A percentile compares a stretch with the other conserved stretches of the same genome.
These are phyloP conservation scores for Sisymbrium altissimum DNA, from an alignment of 345 rosid genomes.

Conservation along the genomic window DNA sequence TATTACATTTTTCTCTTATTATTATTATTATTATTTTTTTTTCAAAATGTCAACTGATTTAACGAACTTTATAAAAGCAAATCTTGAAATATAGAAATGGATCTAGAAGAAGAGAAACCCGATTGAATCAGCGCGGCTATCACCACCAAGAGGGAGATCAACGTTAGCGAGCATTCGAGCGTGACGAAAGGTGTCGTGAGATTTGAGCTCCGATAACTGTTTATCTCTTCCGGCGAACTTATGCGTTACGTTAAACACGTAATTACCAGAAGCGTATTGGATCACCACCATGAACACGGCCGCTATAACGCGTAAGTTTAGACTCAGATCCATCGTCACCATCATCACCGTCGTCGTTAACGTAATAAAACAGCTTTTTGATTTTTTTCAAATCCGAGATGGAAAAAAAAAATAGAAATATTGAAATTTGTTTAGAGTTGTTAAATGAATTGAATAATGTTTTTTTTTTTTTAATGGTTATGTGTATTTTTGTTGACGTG, in stretches of 20 bases:
- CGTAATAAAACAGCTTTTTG: background rate
- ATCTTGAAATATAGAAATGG: background rate
- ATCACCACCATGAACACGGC: slow-evolving; percentile 26
- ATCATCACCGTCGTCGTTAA: background rate
- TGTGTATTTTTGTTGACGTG: background rate
- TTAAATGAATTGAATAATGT: background rate
- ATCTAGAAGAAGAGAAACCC: slow-evolving; percentile 49
- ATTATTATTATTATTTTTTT: no score
- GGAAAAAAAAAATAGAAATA: background rate
- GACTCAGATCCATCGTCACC: slow-evolving; percentile 37
- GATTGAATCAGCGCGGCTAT: slow-evolving; percentile 60
- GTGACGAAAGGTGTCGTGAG: slow-evolving; percentile 76
- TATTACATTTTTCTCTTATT: no score
- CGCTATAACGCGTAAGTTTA: slow-evolving; percentile 13
- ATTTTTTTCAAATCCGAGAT: background rate
- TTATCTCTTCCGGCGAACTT: slow-evolving; percentile 55
- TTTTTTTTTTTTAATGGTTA: background rate
- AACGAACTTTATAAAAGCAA: no score
- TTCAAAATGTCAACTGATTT: no score
- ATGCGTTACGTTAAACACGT: slow-evolving; percentile 57
- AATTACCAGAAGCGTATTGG: slow-evolving; percentile 38
- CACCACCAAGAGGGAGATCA: slow-evolving; percentile 74
- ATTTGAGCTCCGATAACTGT: slow-evolving; percentile 47
- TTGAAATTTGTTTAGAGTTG: background rate
- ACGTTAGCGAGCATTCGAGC: slow-evolving; percentile 57